phyloP scores from a whole-genome alignment of 2,329 filamentous ascomycete species.

The Fusarium agapanthi region DNA sequence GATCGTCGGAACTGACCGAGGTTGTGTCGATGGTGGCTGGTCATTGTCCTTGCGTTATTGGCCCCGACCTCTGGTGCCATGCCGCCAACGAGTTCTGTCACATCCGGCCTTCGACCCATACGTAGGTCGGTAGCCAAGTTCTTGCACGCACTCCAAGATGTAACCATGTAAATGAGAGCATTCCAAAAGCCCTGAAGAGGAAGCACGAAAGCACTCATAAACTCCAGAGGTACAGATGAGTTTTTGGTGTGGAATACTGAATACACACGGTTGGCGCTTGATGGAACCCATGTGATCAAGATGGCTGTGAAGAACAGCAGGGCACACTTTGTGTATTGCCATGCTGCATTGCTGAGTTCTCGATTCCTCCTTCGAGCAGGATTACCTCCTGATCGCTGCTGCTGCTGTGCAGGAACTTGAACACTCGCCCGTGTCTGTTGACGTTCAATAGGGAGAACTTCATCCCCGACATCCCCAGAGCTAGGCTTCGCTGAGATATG shows the following conservation, averaged over 20 bases:
- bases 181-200: constrained; percentile 90
- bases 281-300: constrained; percentile 79
- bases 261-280: constrained; percentile 80
- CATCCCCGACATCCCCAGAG: constrained; percentile 36
- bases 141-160: constrained; percentile 72
- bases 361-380: constrained; percentile 51
- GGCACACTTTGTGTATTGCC: constrained; percentile 75
- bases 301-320: constrained; percentile 77
- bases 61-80: constrained; percentile 27
- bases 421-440: constrained; percentile 18
- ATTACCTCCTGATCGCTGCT: constrained; percentile 36
- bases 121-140: constrained; percentile 53
- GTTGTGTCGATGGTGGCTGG: constrained; percentile 31
- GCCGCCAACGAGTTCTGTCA: constrained; percentile 48
- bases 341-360: constrained; percentile 70
- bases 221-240: constrained; percentile 68
- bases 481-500: constrained; percentile 54
- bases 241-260: constrained; percentile 66
- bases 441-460: constrained; percentile 40
- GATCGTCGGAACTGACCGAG: constrained; percentile 47
- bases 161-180: constrained; percentile 76
- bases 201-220: constrained; percentile 76
- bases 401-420: constrained; percentile 19
- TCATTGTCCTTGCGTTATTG: neutral
- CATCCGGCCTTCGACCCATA: constrained; percentile 40